Evolutionary conservation across 768 basidiomycete genomes (phyloP).

Genomic region (Glaciozyma martinii): DNA sequence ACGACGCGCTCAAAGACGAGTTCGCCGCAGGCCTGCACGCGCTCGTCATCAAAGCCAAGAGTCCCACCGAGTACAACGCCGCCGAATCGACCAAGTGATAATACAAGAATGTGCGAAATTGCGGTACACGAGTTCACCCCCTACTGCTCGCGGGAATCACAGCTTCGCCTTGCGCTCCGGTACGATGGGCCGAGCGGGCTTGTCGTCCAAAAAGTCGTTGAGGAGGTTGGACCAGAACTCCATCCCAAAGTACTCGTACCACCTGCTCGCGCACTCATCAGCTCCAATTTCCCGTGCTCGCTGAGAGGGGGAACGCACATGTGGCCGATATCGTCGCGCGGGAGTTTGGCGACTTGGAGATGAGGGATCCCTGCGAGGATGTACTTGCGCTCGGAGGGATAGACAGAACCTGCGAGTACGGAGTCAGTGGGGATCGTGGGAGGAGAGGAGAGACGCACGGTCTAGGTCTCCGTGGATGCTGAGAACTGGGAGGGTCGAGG

Average conservation of each 20-base stretch:
- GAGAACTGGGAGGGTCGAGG: conserved; percentile 14
- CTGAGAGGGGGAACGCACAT: not conserved
- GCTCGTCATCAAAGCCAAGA: conserved; percentile 38
- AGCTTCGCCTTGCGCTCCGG: not conserved
- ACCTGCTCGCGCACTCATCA: not conserved
- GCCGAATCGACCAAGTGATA: too few relatives aligned
- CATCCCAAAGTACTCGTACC: conserved; percentile 23
- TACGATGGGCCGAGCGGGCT: not conserved
- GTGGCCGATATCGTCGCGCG: conserved; percentile 23
- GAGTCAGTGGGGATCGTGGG: not conserved
- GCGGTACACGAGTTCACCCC: too few relatives aligned
- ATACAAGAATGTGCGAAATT: too few relatives aligned
- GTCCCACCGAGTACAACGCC: not conserved
- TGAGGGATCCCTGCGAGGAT: conserved; percentile 13
- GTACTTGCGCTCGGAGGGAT: conserved; percentile 21
- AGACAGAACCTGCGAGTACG: conserved; percentile 13
- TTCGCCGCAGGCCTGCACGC: conserved; percentile 44
- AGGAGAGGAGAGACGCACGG: conserved; percentile 4
- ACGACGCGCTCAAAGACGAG: conserved; percentile 42
- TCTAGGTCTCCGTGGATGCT: conserved; percentile 23
- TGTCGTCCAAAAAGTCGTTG: not conserved
- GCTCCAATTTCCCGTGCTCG: too few relatives aligned
- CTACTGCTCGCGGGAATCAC: not conserved
- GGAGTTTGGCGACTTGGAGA: conserved; percentile 12
- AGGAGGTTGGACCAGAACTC: not conserved